Evolutionary conservation across 2,329 filamentous ascomycete species (phyloP).

Genomic region (Fusarium haematococcum): DNA sequence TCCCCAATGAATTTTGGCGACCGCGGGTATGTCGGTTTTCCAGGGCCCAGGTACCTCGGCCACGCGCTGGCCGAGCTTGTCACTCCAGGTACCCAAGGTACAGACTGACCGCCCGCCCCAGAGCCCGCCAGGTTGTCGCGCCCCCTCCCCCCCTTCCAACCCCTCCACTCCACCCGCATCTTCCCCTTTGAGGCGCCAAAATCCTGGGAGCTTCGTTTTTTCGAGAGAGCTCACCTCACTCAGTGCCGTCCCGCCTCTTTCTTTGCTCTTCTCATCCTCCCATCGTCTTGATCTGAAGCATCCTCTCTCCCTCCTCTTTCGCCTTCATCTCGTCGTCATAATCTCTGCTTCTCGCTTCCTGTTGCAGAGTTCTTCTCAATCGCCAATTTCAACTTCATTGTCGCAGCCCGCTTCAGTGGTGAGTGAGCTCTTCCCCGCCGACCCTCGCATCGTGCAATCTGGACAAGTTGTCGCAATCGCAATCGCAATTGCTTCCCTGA

Average conservation of each 20-base stretch:
- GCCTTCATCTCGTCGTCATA: constrained; percentile 36
- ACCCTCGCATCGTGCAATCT: constrained; percentile 30
- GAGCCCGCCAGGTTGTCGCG: constrained; percentile 15
- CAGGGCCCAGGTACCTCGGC: constrained; percentile 37
- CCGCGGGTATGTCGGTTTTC: constrained; percentile 2
- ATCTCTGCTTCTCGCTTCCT: constrained; percentile 28
- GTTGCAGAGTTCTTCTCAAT: constrained; percentile 27
- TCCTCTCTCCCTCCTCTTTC: constrained; percentile 32
- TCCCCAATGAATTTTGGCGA: constrained; percentile 34
- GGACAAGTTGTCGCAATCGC: constrained; percentile 15
- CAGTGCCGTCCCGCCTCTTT: constrained; percentile 35
- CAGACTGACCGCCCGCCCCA: constrained; percentile 34
- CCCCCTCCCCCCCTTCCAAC: constrained; percentile 31
- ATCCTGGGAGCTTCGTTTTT: constrained; percentile 47
- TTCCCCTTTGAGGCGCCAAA: constrained; percentile 43
- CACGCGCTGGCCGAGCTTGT: constrained; percentile 20
- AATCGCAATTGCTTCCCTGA: constrained; percentile 20
- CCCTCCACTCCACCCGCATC: constrained; percentile 41
- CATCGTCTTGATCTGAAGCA: constrained; percentile 28
- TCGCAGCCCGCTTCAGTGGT: constrained; percentile 42
- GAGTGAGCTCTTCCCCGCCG: constrained; percentile 38
- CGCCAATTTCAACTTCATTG: constrained; percentile 37
- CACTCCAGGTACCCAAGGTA: constrained; percentile 27
- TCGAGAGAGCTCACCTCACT: constrained; percentile 41
- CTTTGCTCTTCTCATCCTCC: constrained; percentile 39